Evolutionary conservation across 352 stramenopile species (phyloP).

Genomic region (Elongisporangium undulatum): DNA sequence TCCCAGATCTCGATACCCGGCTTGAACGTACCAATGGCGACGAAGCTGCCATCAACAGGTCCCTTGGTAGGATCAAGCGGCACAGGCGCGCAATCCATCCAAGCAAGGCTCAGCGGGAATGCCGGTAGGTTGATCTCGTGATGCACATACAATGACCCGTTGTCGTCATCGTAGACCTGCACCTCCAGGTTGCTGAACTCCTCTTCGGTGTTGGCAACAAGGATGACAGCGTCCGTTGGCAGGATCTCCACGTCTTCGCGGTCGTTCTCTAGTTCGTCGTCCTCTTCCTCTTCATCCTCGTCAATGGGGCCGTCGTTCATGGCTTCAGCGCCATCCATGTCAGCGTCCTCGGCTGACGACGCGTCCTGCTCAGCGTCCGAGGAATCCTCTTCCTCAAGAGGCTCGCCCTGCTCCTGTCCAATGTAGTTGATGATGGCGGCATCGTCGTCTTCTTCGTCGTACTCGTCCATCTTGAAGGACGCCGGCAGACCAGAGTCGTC

Average conservation of each 20-base stretch:
- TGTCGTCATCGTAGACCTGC: conserved; percentile 97
- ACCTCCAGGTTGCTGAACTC: conserved; percentile 98
- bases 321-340: conserved; percentile 28
- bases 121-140: conserved; percentile 99
- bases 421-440: conserved; percentile 79
- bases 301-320: conserved; percentile 34
- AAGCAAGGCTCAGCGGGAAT: conserved; percentile 97
- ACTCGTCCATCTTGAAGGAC: conserved; percentile 86
- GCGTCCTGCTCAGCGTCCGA: conserved; percentile 31
- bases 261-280: conserved; percentile 71
- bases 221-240: conserved; percentile 92
- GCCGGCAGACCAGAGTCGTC: conserved; percentile 45
- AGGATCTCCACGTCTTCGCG: conserved; percentile 94
- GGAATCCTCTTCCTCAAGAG: conserved; percentile 21
- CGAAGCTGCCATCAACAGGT: conserved; percentile 92
- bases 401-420: conserved; percentile 24
- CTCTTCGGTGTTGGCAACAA: conserved; percentile 97
- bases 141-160: conserved; percentile 98
- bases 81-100: conserved; percentile 90
- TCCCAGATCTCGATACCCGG: conserved; percentile 99
- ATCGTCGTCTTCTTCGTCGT: conserved; percentile 85
- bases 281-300: conserved; percentile 53
- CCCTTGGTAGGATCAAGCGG: conserved; percentile 52
- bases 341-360: conserved; percentile 18
- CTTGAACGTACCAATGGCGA: conserved; percentile 99